Evolutionary conservation across 805 yeast species (phyloP), one percentile per base, ranked within the genome.

Genomic region (Suhomyces pyralidae): DNA sequence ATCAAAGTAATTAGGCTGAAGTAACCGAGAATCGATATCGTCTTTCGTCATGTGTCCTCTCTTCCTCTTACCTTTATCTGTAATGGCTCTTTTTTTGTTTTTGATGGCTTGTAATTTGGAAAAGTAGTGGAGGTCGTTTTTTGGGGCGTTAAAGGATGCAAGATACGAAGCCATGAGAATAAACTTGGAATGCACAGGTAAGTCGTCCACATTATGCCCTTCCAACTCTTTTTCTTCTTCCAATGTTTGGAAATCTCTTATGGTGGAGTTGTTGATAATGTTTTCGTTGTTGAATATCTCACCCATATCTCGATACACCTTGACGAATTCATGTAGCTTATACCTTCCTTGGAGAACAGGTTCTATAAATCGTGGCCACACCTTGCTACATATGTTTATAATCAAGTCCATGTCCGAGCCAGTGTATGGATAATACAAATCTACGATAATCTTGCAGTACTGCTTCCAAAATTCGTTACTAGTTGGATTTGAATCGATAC

Each of bases 101-200:
- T 69, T 69, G 25, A 64, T 60, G 14, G 69, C 63, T 51, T 70
- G 70, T 44, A 86, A 72, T 54, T 78, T 82, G 30, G 97, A 86
- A 61, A 89, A 92, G 50, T 81, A 73, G 49, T 82, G 80, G 61
- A 84, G 71, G 66, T 91, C 97, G 61, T 79, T 80, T 55, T 82
- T 80, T 2, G 86, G 83, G 28, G 86, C 88, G 51, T 83, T 81
- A 62, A 81, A 88, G 0, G 97, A 90, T 0, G 96, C 96, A 46
- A 91, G 70, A 65, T 87, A 92, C 0, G 96, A 85, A 1, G 97
- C 90, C 30, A 90, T 79, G 14, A 91, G 68, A n/a, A 92, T 68
- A 62, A 80, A 89, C 62, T 88, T 87, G 2, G 93, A 80, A 48
- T 81, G 78, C 7, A 62, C 64, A 0, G 92, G 83, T 42, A 88